phyloP scores from a whole-genome alignment of 805 yeast genomes.

The Candida nanaspora region DNA sequence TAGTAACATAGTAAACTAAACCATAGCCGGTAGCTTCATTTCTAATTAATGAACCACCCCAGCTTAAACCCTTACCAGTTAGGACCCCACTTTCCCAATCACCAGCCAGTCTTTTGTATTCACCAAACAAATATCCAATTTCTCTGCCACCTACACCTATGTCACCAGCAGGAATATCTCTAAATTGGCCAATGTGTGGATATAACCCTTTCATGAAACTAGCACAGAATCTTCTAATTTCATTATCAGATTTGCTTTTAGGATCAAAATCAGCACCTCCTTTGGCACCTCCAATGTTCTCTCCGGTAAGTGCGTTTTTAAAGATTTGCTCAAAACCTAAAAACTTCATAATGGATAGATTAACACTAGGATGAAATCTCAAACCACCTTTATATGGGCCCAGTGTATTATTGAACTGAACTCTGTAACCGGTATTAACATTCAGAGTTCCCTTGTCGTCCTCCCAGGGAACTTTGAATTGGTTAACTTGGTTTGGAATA shows the following conservation, averaged over 20 bases:
- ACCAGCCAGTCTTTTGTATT: constrained; percentile 87
- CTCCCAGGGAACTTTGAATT: constrained; percentile 98
- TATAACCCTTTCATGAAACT: constrained; percentile 94
- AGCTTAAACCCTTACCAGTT: constrained; percentile 94
- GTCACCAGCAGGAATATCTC: constrained; percentile 99
- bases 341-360: constrained; percentile 90
- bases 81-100: constrained; percentile 92
- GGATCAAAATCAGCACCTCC: constrained; percentile 99
- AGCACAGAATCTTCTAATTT: constrained; percentile 94
- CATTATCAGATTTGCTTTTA: constrained; percentile 86
- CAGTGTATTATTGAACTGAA: constrained; percentile 94
- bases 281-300: constrained; percentile 98
- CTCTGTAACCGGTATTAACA: constrained; percentile 97
- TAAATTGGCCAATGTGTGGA: constrained; percentile 93
- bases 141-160: constrained; percentile 98
- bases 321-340: constrained; percentile 97
- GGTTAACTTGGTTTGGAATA: constrained; percentile 92
- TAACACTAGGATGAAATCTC: constrained; percentile 96
- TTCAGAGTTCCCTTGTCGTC: constrained; percentile 86
- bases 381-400: constrained; percentile 99
- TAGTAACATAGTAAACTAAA: constrained; percentile 91
- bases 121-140: constrained; percentile 93
- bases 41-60: constrained; percentile 99
- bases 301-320: constrained; percentile 96
- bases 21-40: constrained; percentile 99